Base-by-base conservation (phyloP, 257 asterid species). In the Ballota nigra region DNA sequence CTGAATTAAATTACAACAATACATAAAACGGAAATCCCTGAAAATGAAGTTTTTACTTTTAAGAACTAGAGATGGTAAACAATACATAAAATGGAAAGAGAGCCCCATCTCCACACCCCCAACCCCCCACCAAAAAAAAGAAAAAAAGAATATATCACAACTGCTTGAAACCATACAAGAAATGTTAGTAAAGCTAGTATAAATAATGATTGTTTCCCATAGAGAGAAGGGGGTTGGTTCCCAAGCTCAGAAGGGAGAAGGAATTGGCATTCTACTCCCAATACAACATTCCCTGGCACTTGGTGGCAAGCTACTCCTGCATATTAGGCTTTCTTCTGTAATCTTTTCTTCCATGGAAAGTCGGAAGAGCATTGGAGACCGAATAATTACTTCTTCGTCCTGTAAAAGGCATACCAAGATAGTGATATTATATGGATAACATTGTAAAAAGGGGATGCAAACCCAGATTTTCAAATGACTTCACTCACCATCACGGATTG, bases 381-480 rank as follows among this genome's bases (percentile, higher is more conserved):
- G 92, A 83, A 78, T 86, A 75, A 80, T 81, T 85, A 75, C 92
- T 86, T 77, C 90, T 84, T 11, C 93, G 92, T 47, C 94, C 98
- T 93, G 82, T 80, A 78, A 66, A 59, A 78, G 67, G 47, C 45
- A 43, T 33, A 68, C 70, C 72, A 69, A 69, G 36, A 68, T 15
- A 36, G 43, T 20, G 20, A 16, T 69, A 11, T 20, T n/a, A 52
- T 6, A 33, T 16, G 24, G 13, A 52, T 28, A 59, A 36, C 34
- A 19, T 33, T n/a, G 11, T 1, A 6, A 6, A 26, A 23, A 22
- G 33, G 33, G 20, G 69, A 45, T 3, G 28, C 59, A 24, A 28
- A 11, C 22, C 69, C 5, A 87, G 59, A 75, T 81, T 65, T 81
- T 80, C 20, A 74, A 36, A 78, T 78, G 84, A 77, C 73, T 76